Evolutionary conservation across 2,329 filamentous ascomycete genomes (phyloP), one percentile per base, ranked within the genome.

Genomic region (Fusarium tanahbumbuense): DNA sequence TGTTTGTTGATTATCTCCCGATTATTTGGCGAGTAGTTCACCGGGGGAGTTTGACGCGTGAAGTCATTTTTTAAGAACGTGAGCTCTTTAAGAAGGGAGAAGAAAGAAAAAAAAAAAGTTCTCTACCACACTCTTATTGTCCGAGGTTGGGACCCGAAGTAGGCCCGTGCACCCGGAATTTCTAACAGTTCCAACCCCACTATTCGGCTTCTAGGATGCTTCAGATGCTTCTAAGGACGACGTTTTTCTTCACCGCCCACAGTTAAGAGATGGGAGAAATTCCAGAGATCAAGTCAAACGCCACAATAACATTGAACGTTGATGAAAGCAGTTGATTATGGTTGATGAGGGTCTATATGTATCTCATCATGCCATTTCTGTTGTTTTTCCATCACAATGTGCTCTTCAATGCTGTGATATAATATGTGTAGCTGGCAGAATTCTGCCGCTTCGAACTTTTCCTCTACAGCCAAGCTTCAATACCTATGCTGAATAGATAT

Each of bases 101-200:
- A 46, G 54, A 65, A 53, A 41, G 64, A 68, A 73, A 78, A 79
- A 78, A 50, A 78, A 79, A 78, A 76, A 70, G 66, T 69, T 73
- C 70, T 65, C 66, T 60, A 68, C 48, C 66, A 61, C 63, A 70
- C 74, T 72, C 74, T 72, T 68, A 77, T 76, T 73, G 72, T 68
- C 48, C 42, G 70, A 64, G 57, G 63, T 20, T 64, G 70, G 73
- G 64, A 62, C 54, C 64, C 18, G 40, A 34, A 1, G 22, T 22
- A 72, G 75, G 76, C 46, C 72, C 73, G 74, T 77, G 75, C 74
- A 18, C 22, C 22, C 49, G 41, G 42, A 40, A 56, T 70, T 69
- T 67, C 54, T 41, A 54, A 67, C 64, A 54, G 47, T 48, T 48
- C 64, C 49, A 54, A 72, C 64, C 52, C 73, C 69, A 75, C 73